Percentiles rank a stretch among this genome's conserved stretches.
These are phyloP conservation scores for Candida labiduridarum DNA, from an alignment of 1,139 yeast genomes.

Conservation along the genomic window DNA sequence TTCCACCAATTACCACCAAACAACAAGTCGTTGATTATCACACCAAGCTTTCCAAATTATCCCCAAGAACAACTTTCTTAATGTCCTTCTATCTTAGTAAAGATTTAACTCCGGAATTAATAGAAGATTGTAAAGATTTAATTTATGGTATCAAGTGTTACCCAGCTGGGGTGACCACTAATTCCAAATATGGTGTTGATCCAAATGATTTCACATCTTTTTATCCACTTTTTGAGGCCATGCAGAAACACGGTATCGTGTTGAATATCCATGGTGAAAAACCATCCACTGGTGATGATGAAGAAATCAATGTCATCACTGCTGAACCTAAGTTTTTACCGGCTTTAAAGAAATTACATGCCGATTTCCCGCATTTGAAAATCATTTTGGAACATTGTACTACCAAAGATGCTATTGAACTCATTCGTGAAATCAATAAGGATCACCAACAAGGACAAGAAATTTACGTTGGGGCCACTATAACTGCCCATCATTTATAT, in stretches of 20 bases:
- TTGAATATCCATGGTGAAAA: constrained; percentile 95
- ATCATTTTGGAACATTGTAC: constrained; percentile 96
- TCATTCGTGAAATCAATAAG: constrained; percentile 69
- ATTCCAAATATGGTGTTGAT: constrained; percentile 90
- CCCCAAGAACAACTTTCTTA: constrained; percentile 84
- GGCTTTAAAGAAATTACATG: constrained; percentile 77
- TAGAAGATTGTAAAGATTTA: constrained; percentile 81
- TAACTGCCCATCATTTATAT: constrained; percentile 92
- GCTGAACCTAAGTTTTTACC: constrained; percentile 95
- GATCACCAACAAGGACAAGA: constrained; percentile 43
- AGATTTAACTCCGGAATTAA: constrained; percentile 81
- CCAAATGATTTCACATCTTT: constrained; percentile 87
- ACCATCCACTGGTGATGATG: constrained; percentile 58
- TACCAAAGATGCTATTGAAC: constrained; percentile 81
- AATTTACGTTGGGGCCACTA: constrained; percentile 80
- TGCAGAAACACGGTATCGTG: constrained; percentile 76
- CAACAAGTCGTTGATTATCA: constrained; percentile 75
- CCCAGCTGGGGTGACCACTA: constrained; percentile 99
- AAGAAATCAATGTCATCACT: constrained; percentile 80
- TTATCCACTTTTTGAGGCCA: constrained; percentile 85
- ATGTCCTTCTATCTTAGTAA: constrained; percentile 86
- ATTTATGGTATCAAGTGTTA: constrained; percentile 90
- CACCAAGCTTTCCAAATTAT: constrained; percentile 57
- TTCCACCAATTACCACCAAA: constrained; percentile 88
- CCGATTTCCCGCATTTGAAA: constrained; percentile 81